phyloP scores from a whole-genome alignment of 768 basidiomycete genomes.

The Tephrocybe sp. region DNA sequence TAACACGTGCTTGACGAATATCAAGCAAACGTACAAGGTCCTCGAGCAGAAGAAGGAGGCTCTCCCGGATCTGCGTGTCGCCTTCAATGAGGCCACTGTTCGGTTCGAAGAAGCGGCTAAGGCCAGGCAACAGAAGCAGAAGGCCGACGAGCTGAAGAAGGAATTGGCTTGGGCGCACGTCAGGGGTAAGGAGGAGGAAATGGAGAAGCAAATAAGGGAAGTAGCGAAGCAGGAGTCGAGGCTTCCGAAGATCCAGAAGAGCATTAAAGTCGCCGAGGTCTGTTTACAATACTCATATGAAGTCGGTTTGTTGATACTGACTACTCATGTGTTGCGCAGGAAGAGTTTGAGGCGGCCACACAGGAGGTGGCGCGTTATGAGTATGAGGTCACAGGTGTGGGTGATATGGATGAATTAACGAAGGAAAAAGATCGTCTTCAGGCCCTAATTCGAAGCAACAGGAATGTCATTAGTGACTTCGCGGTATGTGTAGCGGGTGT shows the following conservation, averaged over 20 bases:
- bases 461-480: conserved; percentile 38
- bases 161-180: conserved; percentile 92
- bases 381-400: conserved; percentile 27
- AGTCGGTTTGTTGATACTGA: background rate
- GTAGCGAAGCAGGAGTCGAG: conserved; percentile 32
- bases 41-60: conserved; percentile 73
- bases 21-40: conserved; percentile 63
- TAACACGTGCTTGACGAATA: conserved; percentile 70
- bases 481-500: conserved; percentile 35
- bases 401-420: conserved; percentile 31
- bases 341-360: conserved; percentile 28
- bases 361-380: conserved; percentile 32
- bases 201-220: conserved; percentile 37
- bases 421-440: conserved; percentile 46
- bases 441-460: conserved; percentile 46
- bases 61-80: conserved; percentile 71
- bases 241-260: conserved; percentile 38
- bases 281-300: conserved; percentile 4
- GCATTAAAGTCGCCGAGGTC: conserved; percentile 34
- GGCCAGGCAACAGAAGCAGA: conserved; percentile 68
- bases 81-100: conserved; percentile 53
- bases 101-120: conserved; percentile 75
- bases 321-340: conserved; percentile 19
- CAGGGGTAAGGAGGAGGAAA: conserved; percentile 61
- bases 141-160: conserved; percentile 68